Evolutionary conservation across 148 eudicot genomes (phyloP).

Genomic region (Chenopodium quinoa): DNA sequence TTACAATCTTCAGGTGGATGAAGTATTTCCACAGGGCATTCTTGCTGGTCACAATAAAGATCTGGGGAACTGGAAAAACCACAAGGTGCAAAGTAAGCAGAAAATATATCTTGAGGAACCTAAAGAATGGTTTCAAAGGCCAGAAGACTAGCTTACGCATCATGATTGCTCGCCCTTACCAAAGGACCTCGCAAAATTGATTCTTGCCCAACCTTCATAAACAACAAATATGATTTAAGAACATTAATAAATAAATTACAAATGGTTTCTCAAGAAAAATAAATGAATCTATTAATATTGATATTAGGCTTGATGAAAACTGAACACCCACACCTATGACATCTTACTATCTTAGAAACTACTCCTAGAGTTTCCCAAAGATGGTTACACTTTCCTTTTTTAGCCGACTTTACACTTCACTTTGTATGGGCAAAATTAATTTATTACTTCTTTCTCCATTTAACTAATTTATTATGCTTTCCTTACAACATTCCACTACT

Average conservation of each 20-base stretch:
- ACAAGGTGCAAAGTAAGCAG: conserved; percentile 17
- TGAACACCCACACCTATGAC: neutral
- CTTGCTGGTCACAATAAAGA: conserved; percentile 64
- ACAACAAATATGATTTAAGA: conserved; percentile 15
- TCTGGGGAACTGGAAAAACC: conserved; percentile 50
- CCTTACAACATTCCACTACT: too few species aligned
- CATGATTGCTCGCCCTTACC: conserved; percentile 49
- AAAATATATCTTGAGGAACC: conserved; percentile 17
- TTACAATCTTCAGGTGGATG: conserved; percentile 97
- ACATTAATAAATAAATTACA: conserved; percentile 8
- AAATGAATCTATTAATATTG: neutral
- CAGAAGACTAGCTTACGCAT: conserved; percentile 44
- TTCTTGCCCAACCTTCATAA: conserved; percentile 69
- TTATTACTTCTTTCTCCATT: too few species aligned
- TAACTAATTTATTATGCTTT: too few species aligned
- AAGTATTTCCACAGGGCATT: conserved; percentile 77
- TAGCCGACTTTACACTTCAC: too few species aligned
- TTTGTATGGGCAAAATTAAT: too few species aligned
- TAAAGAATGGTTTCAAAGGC: neutral
- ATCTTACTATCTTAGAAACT: too few species aligned
- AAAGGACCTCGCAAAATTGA: conserved; percentile 77
- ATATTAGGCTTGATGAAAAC: neutral
- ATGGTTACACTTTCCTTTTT: too few species aligned
- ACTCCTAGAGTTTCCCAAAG: too few species aligned
- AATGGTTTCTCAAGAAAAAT: conserved; percentile 10